Evolutionary conservation across 2,329 filamentous ascomycete genomes (phyloP).

Genomic region (Colletotrichum sansevieriae): DNA sequence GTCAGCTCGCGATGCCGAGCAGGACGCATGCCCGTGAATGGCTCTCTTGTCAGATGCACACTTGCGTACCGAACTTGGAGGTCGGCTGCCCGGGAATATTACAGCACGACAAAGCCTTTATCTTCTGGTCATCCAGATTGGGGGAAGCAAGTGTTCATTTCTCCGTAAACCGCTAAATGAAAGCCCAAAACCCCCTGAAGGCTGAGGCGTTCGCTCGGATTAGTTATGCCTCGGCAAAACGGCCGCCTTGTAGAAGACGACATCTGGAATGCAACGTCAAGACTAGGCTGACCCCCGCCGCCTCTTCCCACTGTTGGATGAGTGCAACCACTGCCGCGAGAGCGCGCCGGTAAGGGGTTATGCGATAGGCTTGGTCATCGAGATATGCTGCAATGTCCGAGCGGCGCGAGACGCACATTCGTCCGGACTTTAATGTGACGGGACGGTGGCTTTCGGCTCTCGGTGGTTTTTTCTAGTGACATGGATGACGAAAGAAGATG

Average conservation of each 20-base stretch:
- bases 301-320: neutral
- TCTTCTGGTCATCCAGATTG: too few relatives aligned
- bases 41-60: neutral
- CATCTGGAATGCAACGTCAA: conserved; percentile 19
- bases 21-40: neutral
- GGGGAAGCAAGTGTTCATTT: too few relatives aligned
- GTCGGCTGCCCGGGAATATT: too few relatives aligned
- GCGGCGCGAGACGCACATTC: neutral
- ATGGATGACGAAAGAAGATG: conserved; percentile 11
- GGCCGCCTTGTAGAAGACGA: neutral
- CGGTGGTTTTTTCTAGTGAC: neutral
- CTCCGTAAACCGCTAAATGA: too few relatives aligned
- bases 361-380: too few relatives aligned
- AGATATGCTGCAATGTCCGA: neutral
- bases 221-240: conserved; percentile 7
- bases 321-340: conserved; percentile 19
- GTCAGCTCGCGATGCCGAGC: neutral
- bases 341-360: neutral
- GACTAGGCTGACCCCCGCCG: neutral
- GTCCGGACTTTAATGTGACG: conserved; percentile 7
- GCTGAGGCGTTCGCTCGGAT: neutral
- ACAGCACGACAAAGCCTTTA: too few relatives aligned
- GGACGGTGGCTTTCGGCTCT: conserved; percentile 2
- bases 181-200: neutral
- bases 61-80: too few relatives aligned